phyloP scores from a whole-genome alignment of 495 filamentous ascomycete species.

The Penicilliopsis zonata region DNA sequence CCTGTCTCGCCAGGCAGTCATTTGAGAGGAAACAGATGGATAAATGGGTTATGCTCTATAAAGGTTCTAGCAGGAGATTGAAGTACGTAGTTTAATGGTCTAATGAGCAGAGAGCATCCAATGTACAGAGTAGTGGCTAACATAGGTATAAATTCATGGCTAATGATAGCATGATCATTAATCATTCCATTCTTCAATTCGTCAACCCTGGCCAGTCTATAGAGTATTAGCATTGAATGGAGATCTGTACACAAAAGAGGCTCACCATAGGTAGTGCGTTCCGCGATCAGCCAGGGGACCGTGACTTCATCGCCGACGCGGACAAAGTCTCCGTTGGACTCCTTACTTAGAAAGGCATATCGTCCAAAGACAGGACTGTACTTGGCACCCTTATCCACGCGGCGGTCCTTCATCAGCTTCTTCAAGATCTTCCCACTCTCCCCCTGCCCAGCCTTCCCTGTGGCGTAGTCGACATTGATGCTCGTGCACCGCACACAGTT shows the following conservation, averaged over 20 bases:
- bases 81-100: too few relatives aligned
- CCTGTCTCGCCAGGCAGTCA: too few relatives aligned
- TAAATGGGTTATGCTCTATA: too few relatives aligned
- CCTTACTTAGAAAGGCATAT: slow-evolving; percentile 51
- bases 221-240: slow-evolving; percentile 5
- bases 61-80: too few relatives aligned
- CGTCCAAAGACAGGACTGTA: slow-evolving; percentile 77
- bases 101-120: too few relatives aligned
- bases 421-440: slow-evolving; percentile 61
- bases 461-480: slow-evolving; percentile 74
- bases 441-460: slow-evolving; percentile 51
- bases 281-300: slow-evolving; percentile 43
- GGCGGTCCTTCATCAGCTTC: slow-evolving; percentile 62
- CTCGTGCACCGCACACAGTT: slow-evolving; percentile 75
- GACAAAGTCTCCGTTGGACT: slow-evolving; percentile 22
- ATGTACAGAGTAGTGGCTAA: too few relatives aligned
- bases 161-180: too few relatives aligned
- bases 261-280: slow-evolving; percentile 54
- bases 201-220: slow-evolving; percentile 20
- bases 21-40: too few relatives aligned
- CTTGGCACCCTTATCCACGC: slow-evolving; percentile 62
- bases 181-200: too few relatives aligned
- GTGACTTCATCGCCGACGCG: slow-evolving; percentile 59
- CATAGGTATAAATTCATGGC: too few relatives aligned
- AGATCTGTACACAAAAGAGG: slow-evolving; percentile 6